phyloP scores from a whole-genome alignment of 2,329 filamentous ascomycete species.

The Ophiostoma novo-ulmi region DNA sequence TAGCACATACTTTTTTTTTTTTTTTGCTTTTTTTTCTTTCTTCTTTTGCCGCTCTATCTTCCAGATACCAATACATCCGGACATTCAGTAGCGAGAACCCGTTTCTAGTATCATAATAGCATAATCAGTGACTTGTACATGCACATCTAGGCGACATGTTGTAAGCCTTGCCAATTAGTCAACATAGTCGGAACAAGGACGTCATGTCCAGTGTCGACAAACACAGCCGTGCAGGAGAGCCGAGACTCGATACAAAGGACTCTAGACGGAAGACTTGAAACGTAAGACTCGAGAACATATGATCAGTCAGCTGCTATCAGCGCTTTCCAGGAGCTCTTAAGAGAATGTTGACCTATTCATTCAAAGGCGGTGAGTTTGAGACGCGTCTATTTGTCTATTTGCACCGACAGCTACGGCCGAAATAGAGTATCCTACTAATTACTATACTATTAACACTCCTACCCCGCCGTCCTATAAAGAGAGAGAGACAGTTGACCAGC shows the following conservation, averaged over 20 bases:
- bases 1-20: background rate
- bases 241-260: no score
- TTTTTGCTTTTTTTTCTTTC: background rate
- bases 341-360: no score
- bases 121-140: no score
- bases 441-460: background rate
- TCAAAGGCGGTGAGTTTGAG: background rate
- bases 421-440: background rate
- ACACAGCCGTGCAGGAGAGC: no score
- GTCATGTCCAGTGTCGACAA: no score
- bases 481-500: background rate
- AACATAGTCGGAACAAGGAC: no score
- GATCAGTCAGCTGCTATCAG: no score
- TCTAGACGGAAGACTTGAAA: no score
- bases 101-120: background rate
- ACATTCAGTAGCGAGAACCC: background rate
- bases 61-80: conserved; percentile 2
- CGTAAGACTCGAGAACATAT: no score
- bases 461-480: background rate
- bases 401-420: background rate
- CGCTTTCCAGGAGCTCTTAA: no score
- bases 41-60: background rate
- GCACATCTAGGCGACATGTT: no score
- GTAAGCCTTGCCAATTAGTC: no score
- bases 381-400: background rate